Evolutionary conservation across 83 land plant genomes (phyloP).

Genomic region (Picea abies): DNA sequence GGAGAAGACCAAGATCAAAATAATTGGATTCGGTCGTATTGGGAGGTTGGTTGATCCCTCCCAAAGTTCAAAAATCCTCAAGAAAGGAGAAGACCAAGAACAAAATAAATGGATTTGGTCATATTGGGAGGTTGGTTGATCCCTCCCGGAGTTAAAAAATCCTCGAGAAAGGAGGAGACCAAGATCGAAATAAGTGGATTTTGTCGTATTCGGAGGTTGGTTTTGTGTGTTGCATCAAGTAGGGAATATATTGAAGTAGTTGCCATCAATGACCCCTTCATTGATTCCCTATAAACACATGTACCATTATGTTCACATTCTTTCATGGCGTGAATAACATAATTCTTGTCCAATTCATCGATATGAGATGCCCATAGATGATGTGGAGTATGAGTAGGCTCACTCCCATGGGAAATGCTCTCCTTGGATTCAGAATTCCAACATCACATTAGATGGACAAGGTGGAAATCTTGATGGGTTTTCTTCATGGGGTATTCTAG

Average conservation of each 20-base stretch:
- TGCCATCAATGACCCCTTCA: slow-evolving; percentile 93
- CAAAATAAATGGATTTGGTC: slow-evolving; percentile 58
- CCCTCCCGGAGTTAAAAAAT: too few relatives aligned
- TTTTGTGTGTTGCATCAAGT: slow-evolving; percentile 59
- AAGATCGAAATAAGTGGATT: slow-evolving; percentile 34
- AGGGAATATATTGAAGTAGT: slow-evolving; percentile 87
- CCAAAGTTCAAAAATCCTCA: too few relatives aligned
- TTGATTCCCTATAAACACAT: slow-evolving; percentile 76
- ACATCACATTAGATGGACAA: not conserved
- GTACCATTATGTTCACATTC: slow-evolving; percentile 65
- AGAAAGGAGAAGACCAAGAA: too few relatives aligned
- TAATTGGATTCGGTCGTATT: slow-evolving; percentile 75
- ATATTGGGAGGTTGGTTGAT: slow-evolving; percentile 81
- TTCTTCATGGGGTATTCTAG: not conserved
- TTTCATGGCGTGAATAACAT: slow-evolving; percentile 51
- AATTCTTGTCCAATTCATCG: slow-evolving; percentile 40
- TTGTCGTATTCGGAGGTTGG: slow-evolving; percentile 88
- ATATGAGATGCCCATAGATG: slow-evolving; percentile 58
- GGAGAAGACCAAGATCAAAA: too few relatives aligned
- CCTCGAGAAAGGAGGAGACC: too few relatives aligned
- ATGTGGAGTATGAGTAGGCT: not conserved
- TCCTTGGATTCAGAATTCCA: not conserved
- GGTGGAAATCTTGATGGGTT: not conserved
- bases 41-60: slow-evolving; percentile 65
- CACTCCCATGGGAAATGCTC: not conserved